These are phyloP conservation scores for Aurinia saxatilis DNA, from an alignment of 345 rosid species.

Conservation along the genomic window DNA sequence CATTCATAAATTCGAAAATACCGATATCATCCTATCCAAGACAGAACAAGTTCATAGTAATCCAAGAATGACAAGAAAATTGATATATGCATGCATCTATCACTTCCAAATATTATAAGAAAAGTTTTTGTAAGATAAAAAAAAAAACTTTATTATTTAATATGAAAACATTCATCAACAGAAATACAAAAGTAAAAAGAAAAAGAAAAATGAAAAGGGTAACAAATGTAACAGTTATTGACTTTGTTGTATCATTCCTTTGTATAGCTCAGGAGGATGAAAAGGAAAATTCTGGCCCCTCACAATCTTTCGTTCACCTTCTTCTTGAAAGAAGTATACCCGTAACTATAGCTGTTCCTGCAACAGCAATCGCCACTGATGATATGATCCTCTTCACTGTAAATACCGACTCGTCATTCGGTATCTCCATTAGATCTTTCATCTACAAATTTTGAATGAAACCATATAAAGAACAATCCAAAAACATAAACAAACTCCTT, in stretches of 20 bases:
- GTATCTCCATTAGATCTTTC: conserved; percentile 65
- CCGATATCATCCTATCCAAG: too few species aligned
- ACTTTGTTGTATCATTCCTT: conserved; percentile 15
- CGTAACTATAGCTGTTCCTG: conserved; percentile 63
- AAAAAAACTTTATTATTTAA: background rate
- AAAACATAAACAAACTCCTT: background rate
- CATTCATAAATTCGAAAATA: too few species aligned
- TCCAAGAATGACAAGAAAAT: too few species aligned
- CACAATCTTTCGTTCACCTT: conserved; percentile 30
- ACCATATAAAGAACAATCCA: background rate
- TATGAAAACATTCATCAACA: background rate
- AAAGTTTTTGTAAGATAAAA: background rate
- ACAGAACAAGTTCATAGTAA: too few species aligned
- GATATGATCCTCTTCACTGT: conserved; percentile 48
- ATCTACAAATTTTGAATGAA: conserved; percentile 31
- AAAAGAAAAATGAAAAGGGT: background rate
- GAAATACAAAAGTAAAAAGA: background rate
- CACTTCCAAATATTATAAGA: background rate
- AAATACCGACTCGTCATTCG: conserved; percentile 35
- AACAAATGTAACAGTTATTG: background rate
- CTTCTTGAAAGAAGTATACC: conserved; percentile 56
- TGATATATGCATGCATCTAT: too few species aligned
- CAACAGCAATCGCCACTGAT: conserved; percentile 58
- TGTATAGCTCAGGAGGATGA: conserved; percentile 10
- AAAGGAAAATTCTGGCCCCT: background rate